A percentile compares a stretch with the other conserved stretches of the same genome.
Conservation (phyloP, 805 yeast species). For the Dipodascus albidus region DNA sequence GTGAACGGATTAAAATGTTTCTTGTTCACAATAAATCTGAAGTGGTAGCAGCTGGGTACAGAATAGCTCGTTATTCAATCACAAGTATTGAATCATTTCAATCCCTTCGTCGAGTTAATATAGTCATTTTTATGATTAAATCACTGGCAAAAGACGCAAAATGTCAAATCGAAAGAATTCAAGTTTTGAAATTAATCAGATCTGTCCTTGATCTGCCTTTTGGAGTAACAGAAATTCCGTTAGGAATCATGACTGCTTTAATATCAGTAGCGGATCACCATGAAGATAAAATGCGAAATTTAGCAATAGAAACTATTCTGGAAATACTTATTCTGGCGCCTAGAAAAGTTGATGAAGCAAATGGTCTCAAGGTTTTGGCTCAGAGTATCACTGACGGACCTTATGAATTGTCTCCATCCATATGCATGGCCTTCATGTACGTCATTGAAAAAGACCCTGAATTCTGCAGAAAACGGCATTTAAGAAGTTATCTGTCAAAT, state of each 20-base stretch:
- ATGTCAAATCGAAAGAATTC: conserved; percentile 53
- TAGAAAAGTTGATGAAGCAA: conserved; percentile 30
- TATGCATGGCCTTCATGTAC: conserved; percentile 37
- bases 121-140: conserved; percentile 53
- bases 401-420: conserved; percentile 32
- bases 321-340: conserved; percentile 40
- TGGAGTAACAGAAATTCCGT: conserved; percentile 43
- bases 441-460: conserved; percentile 47
- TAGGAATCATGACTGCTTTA: conserved; percentile 59
- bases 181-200: conserved; percentile 64
- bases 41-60: conserved; percentile 64
- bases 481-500: conserved; percentile 46
- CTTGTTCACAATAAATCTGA: conserved; percentile 46
- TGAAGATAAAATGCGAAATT: conserved; percentile 38
- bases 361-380: conserved; percentile 34
- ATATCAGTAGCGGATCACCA: conserved; percentile 48
- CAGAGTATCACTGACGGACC: conserved; percentile 46
- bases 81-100: conserved; percentile 42
- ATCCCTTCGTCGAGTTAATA: conserved; percentile 39
- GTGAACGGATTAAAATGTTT: conserved; percentile 43
- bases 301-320: conserved; percentile 42
- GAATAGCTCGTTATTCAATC: conserved; percentile 60
- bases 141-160: conserved; percentile 50
- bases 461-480: conserved; percentile 48
- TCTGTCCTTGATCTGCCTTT: conserved; percentile 41